Percentiles rank a stretch among this genome's conserved stretches.
These are phyloP conservation scores for Pseudocercospora crystallina DNA, from an alignment of 2,329 filamentous ascomycete species.

Conservation along the genomic window DNA sequence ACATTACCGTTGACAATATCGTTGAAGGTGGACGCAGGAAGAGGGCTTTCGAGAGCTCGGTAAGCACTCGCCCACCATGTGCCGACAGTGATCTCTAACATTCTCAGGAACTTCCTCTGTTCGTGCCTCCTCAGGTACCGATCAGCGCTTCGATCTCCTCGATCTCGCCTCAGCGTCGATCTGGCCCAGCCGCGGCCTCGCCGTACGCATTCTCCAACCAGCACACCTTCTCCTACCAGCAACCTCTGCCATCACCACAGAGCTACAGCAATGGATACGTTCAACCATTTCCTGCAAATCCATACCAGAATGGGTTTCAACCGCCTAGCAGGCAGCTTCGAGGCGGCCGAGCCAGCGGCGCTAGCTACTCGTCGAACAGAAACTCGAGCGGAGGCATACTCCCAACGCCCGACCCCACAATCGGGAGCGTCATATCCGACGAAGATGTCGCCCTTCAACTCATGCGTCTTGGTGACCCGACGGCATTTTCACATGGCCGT, in stretches of 20 bases:
- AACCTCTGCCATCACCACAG: conserved; percentile 80
- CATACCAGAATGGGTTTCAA: conserved; percentile 24
- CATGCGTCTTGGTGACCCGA: conserved; percentile 92
- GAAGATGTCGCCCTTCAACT: conserved; percentile 97
- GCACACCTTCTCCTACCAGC: conserved; percentile 75
- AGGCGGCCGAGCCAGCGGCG: conserved; percentile 51
- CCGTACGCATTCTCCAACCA: conserved; percentile 75
- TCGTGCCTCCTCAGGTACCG: conserved; percentile 90
- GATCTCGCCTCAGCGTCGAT: conserved; percentile 82
- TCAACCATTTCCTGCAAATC: conserved; percentile 24
- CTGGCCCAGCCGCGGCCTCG: conserved; percentile 69
- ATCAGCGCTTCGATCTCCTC: conserved; percentile 96
- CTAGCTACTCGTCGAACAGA: conserved; percentile 41
- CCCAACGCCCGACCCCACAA: conserved; percentile 94
- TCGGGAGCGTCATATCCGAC: conserved; percentile 94
- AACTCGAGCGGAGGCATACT: conserved; percentile 61
- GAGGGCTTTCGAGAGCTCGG: conserved; percentile 90
- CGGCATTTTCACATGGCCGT: conserved; percentile 87
- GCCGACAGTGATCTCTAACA: conserved; percentile 11
- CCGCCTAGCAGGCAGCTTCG: conserved; percentile 55
- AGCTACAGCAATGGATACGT: conserved; percentile 53
- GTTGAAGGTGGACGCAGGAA: conserved; percentile 95
- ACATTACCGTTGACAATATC: conserved; percentile 98
- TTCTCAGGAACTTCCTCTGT: conserved; percentile 86
- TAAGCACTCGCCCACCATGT: conserved; percentile 55